These are phyloP conservation scores for Amanita pallidorosea DNA, from an alignment of 768 basidiomycete genomes.

Conservation along the genomic window DNA sequence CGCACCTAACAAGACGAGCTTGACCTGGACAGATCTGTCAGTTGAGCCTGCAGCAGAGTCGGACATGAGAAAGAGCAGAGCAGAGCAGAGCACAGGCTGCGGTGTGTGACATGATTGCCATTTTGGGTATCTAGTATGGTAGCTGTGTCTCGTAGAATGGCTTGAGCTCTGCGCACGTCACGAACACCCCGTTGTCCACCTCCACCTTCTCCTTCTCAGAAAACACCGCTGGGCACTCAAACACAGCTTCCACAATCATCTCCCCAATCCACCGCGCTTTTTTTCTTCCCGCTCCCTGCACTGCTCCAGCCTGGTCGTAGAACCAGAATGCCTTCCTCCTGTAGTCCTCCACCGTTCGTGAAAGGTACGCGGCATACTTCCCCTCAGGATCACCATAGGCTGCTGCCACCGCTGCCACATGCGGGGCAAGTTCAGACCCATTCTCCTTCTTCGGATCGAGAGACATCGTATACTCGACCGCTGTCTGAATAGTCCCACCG, in stretches of 20 bases:
- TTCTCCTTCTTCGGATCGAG: constrained; percentile 20
- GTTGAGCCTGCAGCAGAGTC: constrained; percentile 64
- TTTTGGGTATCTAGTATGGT: constrained; percentile 9
- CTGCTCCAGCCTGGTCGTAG: constrained; percentile 42
- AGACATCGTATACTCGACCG: constrained; percentile 48
- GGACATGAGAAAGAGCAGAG: constrained; percentile 36
- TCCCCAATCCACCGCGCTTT: constrained; percentile 26
- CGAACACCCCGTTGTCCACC: constrained; percentile 32
- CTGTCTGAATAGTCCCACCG: constrained; percentile 48
- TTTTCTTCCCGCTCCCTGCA: constrained; percentile 35
- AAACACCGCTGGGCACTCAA: constrained; percentile 28
- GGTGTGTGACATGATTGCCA: constrained; percentile 15
- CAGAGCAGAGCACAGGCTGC: constrained; percentile 7
- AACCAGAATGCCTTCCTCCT: constrained; percentile 39
- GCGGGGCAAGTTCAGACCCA: constrained; percentile 42
- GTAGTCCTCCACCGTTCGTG: constrained; percentile 24
- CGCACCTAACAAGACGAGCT: constrained; percentile 88
- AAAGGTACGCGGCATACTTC: constrained; percentile 41
- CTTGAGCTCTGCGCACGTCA: constrained; percentile 30
- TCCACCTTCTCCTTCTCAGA: constrained; percentile 16
- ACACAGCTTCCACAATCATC: constrained; percentile 9
- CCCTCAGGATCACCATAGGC: constrained; percentile 49
- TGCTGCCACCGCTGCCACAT: constrained; percentile 45
- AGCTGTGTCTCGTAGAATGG: constrained; percentile 20
- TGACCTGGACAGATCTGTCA: constrained; percentile 95